Evolutionary conservation across 1,284 basidiomycete genomes (phyloP), one percentile per base, ranked within the genome.

Genomic region (Apiotrichum veenhuisii): DNA sequence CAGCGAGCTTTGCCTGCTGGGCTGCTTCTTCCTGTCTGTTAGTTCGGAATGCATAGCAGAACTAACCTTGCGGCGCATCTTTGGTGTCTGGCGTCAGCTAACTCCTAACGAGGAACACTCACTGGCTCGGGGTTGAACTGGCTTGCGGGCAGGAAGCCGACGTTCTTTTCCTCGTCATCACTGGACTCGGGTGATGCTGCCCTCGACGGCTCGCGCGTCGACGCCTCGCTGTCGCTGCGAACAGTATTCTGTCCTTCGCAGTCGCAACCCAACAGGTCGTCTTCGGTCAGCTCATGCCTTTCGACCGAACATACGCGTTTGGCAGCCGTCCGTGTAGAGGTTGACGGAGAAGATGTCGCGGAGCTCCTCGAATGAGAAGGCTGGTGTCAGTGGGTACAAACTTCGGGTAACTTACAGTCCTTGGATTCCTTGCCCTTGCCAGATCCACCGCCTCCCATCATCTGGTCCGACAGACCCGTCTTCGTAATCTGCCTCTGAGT

Each of bases 341-440:
- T 95, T 86, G 38, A 97, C 79, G 10, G 86, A 87, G 77, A 98
- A 99, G 63, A 99, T 90, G 70, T 94, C 91, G 47, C 86, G 85
- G 26, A 96, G 82, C 87, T 97, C 93, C 75, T 89, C 89, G n/a
- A 82, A 79, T 1, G 87, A 88, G 79, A 96, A 96, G 0, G 90
- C 89, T 73, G 4, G 1, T 18, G 59, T 48, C 41, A 48, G 52
- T 38, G 17, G 81, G 64, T 84, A 84, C 77, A 87, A 11, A 12
- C n/a, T n/a, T n/a, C n/a, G n/a, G 85, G 18, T 12, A 44, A 79
- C 86, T 78, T 65, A 90, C 90, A 89, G 64, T 88, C 85, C 66
- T 88, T 91, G 33, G 70, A 62, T 34, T 65, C 63, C 55, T 76
- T 66, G 50, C 55, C 50, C 55, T 37, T 48, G 45, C 33, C 48